Evolutionary conservation across 2,329 filamentous ascomycete species (phyloP).

Genomic region (Penicillium verrucosum): DNA sequence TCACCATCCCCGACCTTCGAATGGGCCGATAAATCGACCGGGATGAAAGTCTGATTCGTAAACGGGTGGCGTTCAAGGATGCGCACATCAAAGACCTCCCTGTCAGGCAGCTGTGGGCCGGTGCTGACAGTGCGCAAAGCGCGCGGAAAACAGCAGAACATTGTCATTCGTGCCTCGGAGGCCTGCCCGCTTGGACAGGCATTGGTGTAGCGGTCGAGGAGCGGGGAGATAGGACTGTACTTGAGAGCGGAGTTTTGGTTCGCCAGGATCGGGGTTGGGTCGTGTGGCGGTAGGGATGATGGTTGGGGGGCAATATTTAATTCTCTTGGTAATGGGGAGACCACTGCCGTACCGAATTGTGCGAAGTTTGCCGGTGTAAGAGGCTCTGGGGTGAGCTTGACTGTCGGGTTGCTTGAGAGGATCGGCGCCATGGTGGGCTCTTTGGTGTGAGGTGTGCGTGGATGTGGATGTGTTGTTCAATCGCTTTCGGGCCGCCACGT

Average conservation of each 20-base stretch:
- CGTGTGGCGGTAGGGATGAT: constrained; percentile 43
- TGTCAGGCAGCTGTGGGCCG: constrained; percentile 7
- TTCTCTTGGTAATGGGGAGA: constrained; percentile 63
- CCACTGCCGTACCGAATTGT: constrained; percentile 77
- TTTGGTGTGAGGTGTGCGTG: neutral
- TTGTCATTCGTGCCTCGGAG: constrained; percentile 68
- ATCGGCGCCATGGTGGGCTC: constrained; percentile 30
- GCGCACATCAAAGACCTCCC: constrained; percentile 58
- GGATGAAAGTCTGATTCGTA: constrained; percentile 90
- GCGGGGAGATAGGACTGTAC: constrained; percentile 73
- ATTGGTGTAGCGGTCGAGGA: constrained; percentile 67
- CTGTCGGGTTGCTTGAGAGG: constrained; percentile 35
- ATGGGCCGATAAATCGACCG: constrained; percentile 56
- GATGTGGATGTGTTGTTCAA: neutral
- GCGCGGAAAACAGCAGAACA: constrained; percentile 81
- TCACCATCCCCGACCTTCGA: constrained; percentile 21
- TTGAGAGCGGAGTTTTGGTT: constrained; percentile 91
- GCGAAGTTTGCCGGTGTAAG: constrained; percentile 68
- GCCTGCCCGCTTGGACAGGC: constrained; percentile 43
- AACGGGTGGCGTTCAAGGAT: constrained; percentile 90
- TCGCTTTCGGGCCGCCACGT: neutral
- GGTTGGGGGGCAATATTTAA: constrained; percentile 45
- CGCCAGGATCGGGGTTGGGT: constrained; percentile 57
- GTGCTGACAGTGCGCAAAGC: constrained; percentile 41
- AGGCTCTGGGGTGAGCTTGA: constrained; percentile 57